Evolutionary conservation across 257 asterid species (phyloP).

Genomic region (Ilex aquifolium): DNA sequence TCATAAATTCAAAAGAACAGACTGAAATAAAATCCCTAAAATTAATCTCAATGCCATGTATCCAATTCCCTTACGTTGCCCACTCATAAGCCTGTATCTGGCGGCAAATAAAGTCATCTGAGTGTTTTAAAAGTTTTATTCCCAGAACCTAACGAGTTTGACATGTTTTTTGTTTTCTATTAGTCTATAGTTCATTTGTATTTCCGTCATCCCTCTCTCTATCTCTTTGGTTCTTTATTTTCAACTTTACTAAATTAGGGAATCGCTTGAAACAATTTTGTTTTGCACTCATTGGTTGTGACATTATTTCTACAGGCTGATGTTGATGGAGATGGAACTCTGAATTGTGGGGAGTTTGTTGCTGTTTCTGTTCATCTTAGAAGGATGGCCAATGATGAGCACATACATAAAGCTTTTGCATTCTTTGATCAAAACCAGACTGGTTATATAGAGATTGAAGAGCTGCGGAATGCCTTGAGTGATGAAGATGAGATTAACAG

Average conservation of each 20-base stretch:
- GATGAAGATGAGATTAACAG: constrained; percentile 43
- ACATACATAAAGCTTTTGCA: constrained; percentile 53
- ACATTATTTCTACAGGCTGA: constrained; percentile 34
- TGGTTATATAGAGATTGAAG: constrained; percentile 58
- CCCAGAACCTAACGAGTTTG: too few species aligned
- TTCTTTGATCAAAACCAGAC: constrained; percentile 42
- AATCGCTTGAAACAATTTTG: background rate
- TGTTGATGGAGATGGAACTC: constrained; percentile 48
- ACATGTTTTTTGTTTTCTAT: too few species aligned
- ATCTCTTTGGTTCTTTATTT: background rate
- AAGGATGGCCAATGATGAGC: constrained; percentile 61
- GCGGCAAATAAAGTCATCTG: too few species aligned
- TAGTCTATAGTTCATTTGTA: background rate
- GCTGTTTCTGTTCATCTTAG: constrained; percentile 50
- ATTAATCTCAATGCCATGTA: too few species aligned
- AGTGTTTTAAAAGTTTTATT: too few species aligned
- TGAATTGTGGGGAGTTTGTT: constrained; percentile 50
- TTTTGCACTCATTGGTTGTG: background rate
- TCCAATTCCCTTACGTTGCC: too few species aligned
- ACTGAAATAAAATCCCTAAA: too few species aligned
- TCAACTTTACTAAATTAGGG: too few species aligned
- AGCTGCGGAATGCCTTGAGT: constrained; percentile 44
- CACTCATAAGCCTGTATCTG: too few species aligned
- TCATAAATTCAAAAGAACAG: too few species aligned
- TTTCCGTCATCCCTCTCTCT: constrained; percentile 1